phyloP scores from a whole-genome alignment of 1,139 yeast species.

The Scheffersomyces parashehatae region DNA sequence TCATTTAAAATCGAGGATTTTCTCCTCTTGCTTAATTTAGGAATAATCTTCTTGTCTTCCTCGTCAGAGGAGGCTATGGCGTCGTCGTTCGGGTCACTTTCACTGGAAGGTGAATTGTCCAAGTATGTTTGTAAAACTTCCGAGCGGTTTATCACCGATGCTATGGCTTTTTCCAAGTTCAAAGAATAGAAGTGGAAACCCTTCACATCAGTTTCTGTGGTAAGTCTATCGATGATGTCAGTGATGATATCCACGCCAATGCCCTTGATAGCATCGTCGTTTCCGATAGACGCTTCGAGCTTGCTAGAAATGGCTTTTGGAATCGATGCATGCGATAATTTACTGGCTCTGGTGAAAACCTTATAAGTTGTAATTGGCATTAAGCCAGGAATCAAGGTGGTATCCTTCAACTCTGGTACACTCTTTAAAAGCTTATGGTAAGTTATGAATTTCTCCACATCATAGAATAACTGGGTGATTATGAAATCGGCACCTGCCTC shows the following conservation, averaged over 20 bases:
- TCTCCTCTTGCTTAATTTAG: conserved; percentile 28
- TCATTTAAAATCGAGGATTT: conserved; percentile 48
- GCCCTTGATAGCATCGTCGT: conserved; percentile 83
- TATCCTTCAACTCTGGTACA: conserved; percentile 37
- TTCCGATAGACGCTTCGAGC: conserved; percentile 58
- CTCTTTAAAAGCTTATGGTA: conserved; percentile 36
- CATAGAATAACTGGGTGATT: conserved; percentile 48
- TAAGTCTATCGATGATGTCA: conserved; percentile 61
- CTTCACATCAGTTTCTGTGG: conserved; percentile 53
- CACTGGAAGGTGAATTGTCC: conserved; percentile 14
- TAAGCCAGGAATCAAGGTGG: conserved; percentile 83
- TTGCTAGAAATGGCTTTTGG: conserved; percentile 50
- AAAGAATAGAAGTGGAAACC: conserved; percentile 92
- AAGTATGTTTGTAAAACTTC: conserved; percentile 39
- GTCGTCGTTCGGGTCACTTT: conserved; percentile 23
- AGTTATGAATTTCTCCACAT: conserved; percentile 39
- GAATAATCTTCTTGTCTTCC: conserved; percentile 14
- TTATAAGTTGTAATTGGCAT: conserved; percentile 95
- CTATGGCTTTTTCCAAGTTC: conserved; percentile 87
- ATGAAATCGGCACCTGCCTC: conserved; percentile 50
- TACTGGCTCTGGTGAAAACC: conserved; percentile 85
- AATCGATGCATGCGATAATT: conserved; percentile 84
- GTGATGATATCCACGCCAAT: conserved; percentile 77
- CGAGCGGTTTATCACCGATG: conserved; percentile 73
- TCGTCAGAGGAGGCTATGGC: conserved; percentile 41